Evolutionary conservation across 768 basidiomycete genomes (phyloP), one percentile per base, ranked within the genome.

Genomic region (Calocera cornea): DNA sequence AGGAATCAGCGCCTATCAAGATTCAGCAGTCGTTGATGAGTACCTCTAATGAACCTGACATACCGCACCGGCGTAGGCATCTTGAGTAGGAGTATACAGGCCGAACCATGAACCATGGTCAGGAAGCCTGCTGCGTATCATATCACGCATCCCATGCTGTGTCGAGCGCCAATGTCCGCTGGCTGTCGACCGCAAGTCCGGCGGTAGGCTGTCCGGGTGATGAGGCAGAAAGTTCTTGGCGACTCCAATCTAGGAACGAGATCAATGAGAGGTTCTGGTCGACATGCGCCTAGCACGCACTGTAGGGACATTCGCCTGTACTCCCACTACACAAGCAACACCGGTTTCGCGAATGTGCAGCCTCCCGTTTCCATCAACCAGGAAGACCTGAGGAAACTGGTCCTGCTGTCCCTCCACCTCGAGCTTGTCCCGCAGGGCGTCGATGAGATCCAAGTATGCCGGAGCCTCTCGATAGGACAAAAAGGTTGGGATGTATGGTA

Each of bases 311-410:
- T 68, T 72, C 1, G 71, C 67, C 38, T 69, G 50, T 2, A 74
- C 67, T 10, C 75, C 75, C 0, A 75, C 68, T 3, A 69, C 71
- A 2, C 69, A 70, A 1, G 74, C 75, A 7, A 71, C 69, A 2
- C 75, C 75, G 12, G 74, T 72, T 66, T 74, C 66, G 1, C 75
- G 67, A 1, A 68, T 68, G 47, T 76, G 75, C 40, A 72, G 67
- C 12, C 75, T 33, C 1, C 75, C 75, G 64, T 76, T 76, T 1
- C 75, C 75, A 29, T 76, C 75, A 0, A 74, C 71, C 17, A 76
- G 63, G 16, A 75, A 66, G 10, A 76, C 38, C 41, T 76, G 74
- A 16, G 74, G 74, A 12, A 71, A 70, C 16, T 68, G n/a, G 0
- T 67, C 63, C 3, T n/a, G 49, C 60, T 64, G 64, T 10, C 44